Conservation (phyloP, 2,329 filamentous ascomycete species). For the Camptophora hylomeconis region DNA sequence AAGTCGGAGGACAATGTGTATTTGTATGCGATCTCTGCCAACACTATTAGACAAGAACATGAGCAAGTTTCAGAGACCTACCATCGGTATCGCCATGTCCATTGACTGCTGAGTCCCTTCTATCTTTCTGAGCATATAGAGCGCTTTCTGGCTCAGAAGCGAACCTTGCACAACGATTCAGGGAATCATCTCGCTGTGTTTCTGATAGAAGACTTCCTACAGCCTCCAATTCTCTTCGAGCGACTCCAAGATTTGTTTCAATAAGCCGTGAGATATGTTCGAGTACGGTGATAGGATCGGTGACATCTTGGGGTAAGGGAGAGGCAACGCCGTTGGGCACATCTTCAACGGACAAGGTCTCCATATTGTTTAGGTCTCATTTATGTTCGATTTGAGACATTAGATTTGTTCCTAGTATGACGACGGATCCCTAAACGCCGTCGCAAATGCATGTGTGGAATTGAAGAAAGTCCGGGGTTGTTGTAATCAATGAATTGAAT, state of each 20-base stretch:
- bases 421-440: too few species aligned
- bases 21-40: constrained; percentile 38
- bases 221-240: constrained; percentile 64
- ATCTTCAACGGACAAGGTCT: too few species aligned
- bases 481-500: too few species aligned
- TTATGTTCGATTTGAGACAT: too few species aligned
- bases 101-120: constrained; percentile 14
- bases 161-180: constrained; percentile 79
- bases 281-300: constrained; percentile 58
- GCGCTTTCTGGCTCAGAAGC: constrained; percentile 70
- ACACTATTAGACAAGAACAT: too few species aligned
- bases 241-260: constrained; percentile 61
- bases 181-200: constrained; percentile 59
- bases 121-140: constrained; percentile 82
- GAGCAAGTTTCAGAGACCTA: neutral
- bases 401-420: too few species aligned
- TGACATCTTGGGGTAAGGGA: constrained; percentile 14
- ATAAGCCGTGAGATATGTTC: constrained; percentile 61
- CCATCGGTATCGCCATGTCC: constrained; percentile 25
- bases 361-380: too few species aligned
- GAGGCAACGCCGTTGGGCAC: constrained; percentile 13
- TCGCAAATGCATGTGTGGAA: too few species aligned
- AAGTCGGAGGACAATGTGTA: constrained; percentile 78
- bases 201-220: constrained; percentile 72
- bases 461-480: too few species aligned